A percentile compares a stretch with the other conserved stretches of the same genome.
phyloP scores from a whole-genome alignment of 176 grass and related monocot species.

The Neostapfia colusana region DNA sequence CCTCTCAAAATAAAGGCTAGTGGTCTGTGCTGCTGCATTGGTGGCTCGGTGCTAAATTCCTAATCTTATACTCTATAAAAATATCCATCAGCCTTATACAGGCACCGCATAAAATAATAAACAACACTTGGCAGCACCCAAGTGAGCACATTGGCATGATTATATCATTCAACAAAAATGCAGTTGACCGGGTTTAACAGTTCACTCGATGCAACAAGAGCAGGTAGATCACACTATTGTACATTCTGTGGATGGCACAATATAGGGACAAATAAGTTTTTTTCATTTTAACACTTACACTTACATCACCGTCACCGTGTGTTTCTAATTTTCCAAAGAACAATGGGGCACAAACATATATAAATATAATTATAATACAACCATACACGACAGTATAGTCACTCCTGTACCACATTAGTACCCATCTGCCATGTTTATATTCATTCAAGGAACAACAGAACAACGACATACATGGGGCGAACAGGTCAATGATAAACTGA shows the following conservation, averaged over 20 bases:
- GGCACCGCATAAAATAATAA: too few species aligned
- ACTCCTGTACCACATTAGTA: background rate
- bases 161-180: too few species aligned
- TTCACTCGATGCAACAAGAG: too few species aligned
- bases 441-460: constrained; percentile 10
- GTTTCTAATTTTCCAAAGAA: constrained; percentile 7
- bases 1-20: background rate
- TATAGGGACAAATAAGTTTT: background rate
- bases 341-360: background rate
- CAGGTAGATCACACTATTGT: too few species aligned
- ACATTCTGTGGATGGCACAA: too few species aligned
- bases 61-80: background rate
- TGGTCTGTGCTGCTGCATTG: background rate
- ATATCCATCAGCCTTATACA: too few species aligned
- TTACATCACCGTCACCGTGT: too few species aligned
- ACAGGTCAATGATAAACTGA: background rate
- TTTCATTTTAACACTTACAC: background rate
- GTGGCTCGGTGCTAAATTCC: background rate
- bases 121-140: too few species aligned
- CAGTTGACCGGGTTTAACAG: too few species aligned
- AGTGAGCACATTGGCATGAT: too few species aligned
- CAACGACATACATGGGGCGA: background rate
- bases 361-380: background rate
- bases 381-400: background rate
- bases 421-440: constrained; percentile 1